Conservation (phyloP, 495 filamentous ascomycete species). For the Penicillium waksmanii region DNA sequence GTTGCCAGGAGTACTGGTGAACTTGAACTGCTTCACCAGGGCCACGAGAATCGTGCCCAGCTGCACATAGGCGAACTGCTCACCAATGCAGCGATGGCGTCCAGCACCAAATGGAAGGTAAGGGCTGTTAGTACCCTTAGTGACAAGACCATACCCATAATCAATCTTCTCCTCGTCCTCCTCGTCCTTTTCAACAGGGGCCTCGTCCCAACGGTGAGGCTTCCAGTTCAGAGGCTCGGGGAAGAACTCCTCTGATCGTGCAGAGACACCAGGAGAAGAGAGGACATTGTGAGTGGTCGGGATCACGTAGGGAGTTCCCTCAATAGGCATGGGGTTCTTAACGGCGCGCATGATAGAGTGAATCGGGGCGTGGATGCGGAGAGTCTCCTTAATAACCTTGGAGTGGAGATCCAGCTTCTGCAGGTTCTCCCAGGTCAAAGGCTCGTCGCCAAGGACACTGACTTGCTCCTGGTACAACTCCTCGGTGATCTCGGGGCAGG, state of each 20-base stretch:
- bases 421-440: conserved; percentile 60
- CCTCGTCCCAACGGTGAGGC: conserved; percentile 56
- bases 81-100: conserved; percentile 60
- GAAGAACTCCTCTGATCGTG: conserved; percentile 49
- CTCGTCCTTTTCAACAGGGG: conserved; percentile 28
- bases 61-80: conserved; percentile 60
- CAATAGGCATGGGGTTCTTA: conserved; percentile 59
- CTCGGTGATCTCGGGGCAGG: conserved; percentile 57
- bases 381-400: conserved; percentile 64
- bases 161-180: conserved; percentile 50
- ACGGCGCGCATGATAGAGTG: conserved; percentile 66
- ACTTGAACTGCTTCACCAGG: conserved; percentile 51
- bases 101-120: conserved; percentile 62
- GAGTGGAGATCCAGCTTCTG: conserved; percentile 57
- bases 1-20: conserved; percentile 35
- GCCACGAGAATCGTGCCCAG: conserved; percentile 51
- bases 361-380: conserved; percentile 66
- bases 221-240: conserved; percentile 51
- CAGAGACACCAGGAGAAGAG: conserved; percentile 53
- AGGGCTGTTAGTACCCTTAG: conserved; percentile 56
- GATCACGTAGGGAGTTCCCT: conserved; percentile 50
- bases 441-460: conserved; percentile 52
- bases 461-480: conserved; percentile 62
- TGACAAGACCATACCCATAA: conserved; percentile 52
- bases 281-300: conserved; percentile 53